Conservation (phyloP, 768 basidiomycete genomes). For the Suillus discolor region DNA sequence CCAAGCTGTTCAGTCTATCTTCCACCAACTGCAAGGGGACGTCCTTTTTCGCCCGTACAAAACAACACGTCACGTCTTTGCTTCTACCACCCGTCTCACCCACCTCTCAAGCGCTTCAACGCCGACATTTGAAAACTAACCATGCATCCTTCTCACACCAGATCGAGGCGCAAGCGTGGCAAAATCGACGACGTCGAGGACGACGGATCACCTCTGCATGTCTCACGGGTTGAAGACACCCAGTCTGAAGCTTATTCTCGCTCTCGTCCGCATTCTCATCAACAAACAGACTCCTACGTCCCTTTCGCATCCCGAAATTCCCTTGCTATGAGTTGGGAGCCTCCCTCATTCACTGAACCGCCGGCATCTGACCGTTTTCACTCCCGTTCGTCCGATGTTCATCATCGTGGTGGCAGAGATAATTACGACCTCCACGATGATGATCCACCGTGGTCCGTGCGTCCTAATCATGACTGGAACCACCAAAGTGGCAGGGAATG, state of each 20-base stretch:
- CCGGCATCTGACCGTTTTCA: constrained; percentile 40
- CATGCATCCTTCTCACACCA: constrained; percentile 42
- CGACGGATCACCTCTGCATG: constrained; percentile 41
- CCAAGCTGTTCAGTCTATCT: constrained; percentile 22
- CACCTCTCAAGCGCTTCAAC: constrained; percentile 20
- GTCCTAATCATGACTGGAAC: constrained; percentile 42
- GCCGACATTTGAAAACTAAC: constrained; percentile 16
- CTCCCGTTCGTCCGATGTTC: constrained; percentile 46
- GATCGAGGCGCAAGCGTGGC: constrained; percentile 53
- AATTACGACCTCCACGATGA: constrained; percentile 46
- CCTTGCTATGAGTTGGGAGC: constrained; percentile 53
- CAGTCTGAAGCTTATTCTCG: constrained; percentile 56
- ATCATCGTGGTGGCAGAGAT: constrained; percentile 53
- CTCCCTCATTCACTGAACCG: constrained; percentile 44
- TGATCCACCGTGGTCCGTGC: constrained; percentile 46
- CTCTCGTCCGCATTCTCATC: constrained; percentile 45
- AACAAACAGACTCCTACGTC: constrained; percentile 47
- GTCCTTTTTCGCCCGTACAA: constrained; percentile 30
- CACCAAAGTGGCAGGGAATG: constrained; percentile 48
- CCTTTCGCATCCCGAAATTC: constrained; percentile 43
- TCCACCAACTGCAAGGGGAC: constrained; percentile 25
- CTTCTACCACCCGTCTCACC: constrained; percentile 24
- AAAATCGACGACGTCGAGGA: constrained; percentile 55
- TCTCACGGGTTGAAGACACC: constrained; percentile 53
- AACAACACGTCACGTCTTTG: constrained; percentile 30